Evolutionary conservation across 805 yeast genomes (phyloP), one percentile per base, ranked within the genome.

Genomic region (Ogataea sp.): DNA sequence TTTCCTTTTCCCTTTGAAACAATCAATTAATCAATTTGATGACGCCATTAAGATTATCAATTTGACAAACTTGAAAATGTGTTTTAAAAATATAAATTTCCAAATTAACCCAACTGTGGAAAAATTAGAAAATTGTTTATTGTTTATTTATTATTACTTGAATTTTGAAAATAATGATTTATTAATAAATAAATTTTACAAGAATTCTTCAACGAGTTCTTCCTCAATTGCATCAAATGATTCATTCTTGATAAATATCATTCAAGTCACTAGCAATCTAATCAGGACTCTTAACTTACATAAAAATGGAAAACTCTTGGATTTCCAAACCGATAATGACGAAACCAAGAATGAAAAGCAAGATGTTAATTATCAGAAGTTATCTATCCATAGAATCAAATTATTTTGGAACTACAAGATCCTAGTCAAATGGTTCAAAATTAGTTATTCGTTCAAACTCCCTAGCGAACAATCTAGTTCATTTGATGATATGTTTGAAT

Each of bases 121-220:
- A 43, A 75, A 70, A 48, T 55, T 75, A 25, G 79, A 75, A 49
- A 71, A 75, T 11, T 65, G 70, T 37, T 54, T 73, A 31, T 48
- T 75, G 42, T 61, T 73, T 40, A 62, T 75, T 39, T 68, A 71
- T 48, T 73, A 70, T 50, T 62, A 77, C 7, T 56, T 73, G n/a
- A 54, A 51, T 37, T 61, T 52, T 43, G 64, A 59, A 41, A 56
- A 58, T 28, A 55, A 53, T 35, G 50, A 47, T 33, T 44, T 46
- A 28, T 42, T 39, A 6, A 23, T 42, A 20, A 39, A 34, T 3
- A 25, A 35, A 13, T 47, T 62, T 34, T 59, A 69, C 4, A 66
- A 66, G 42, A 65, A n/a, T n/a, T n/a, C n/a, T n/a, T n/a, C n/a
- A n/a, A n/a, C n/a, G n/a, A n/a, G n/a, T n/a, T n/a, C n/a, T n/a